Percentiles rank a stretch among this genome's conserved stretches.
Evolutionary conservation across 176 grass and related monocot species (phyloP).

Genomic region (Hordeum vulgare): DNA sequence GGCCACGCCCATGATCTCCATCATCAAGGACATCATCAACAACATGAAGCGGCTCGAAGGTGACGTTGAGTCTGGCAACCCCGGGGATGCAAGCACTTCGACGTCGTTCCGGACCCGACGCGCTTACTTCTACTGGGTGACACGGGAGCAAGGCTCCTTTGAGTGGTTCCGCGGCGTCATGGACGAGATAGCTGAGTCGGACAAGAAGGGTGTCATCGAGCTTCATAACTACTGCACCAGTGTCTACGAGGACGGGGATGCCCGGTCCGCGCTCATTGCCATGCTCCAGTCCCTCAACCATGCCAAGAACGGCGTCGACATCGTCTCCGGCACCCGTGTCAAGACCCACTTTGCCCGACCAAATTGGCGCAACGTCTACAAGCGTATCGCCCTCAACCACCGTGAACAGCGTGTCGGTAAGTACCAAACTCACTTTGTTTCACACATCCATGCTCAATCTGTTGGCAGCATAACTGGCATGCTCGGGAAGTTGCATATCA

Average conservation of each 20-base stretch:
- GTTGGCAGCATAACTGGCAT: not conserved
- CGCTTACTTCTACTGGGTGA: slow-evolving; percentile 96
- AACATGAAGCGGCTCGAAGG: slow-evolving; percentile 56
- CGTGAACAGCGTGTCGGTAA: slow-evolving; percentile 71
- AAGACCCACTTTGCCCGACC: slow-evolving; percentile 91
- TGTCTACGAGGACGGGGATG: slow-evolving; percentile 93
- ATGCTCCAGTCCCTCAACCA: slow-evolving; percentile 97
- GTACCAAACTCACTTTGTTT: not conserved
- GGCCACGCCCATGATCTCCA: slow-evolving; percentile 89
- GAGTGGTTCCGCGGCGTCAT: slow-evolving; percentile 95
- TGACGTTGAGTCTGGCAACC: slow-evolving; percentile 27
- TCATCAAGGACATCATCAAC: slow-evolving; percentile 92
- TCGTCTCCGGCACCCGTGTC: slow-evolving; percentile 79
- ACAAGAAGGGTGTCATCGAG: slow-evolving; percentile 82
- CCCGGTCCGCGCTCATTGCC: slow-evolving; percentile 73
- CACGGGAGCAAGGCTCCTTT: slow-evolving; percentile 82
- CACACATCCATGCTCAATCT: not conserved
- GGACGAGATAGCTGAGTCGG: slow-evolving; percentile 79
- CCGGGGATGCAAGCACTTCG: not conserved
- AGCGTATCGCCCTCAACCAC: slow-evolving; percentile 93
- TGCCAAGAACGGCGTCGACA: slow-evolving; percentile 81
- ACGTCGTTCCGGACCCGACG: slow-evolving; percentile 59
- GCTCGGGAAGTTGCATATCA: no score
- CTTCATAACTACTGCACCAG: slow-evolving; percentile 96
- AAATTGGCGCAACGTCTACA: slow-evolving; percentile 92